These are phyloP conservation scores for Lumnitzera racemosa DNA, from an alignment of 345 rosid species.

Conservation along the genomic window DNA sequence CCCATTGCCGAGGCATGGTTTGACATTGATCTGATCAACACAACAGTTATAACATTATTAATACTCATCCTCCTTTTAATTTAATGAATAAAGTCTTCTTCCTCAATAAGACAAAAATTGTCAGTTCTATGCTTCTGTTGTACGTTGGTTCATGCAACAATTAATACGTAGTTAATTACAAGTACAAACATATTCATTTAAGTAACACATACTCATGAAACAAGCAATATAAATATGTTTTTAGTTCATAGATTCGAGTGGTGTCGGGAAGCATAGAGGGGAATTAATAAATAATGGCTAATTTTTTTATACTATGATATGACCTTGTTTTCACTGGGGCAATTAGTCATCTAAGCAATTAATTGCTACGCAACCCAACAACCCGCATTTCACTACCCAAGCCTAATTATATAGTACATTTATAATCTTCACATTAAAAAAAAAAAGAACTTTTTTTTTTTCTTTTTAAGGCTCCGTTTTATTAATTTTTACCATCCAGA, in stretches of 20 bases:
- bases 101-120: conserved; percentile 6
- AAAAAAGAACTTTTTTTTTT: no score
- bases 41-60: conserved; percentile 3
- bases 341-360: no score
- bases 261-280: conserved; percentile 9
- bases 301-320: no score
- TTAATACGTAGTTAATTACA: neutral
- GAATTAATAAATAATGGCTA: neutral
- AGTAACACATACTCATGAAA: no score
- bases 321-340: no score
- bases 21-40: conserved; percentile 10
- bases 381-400: no score
- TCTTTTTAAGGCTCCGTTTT: no score
- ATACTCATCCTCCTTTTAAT: conserved; percentile 1
- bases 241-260: conserved; percentile 11
- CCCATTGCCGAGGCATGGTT: conserved; percentile 6
- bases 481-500: no score
- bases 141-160: conserved; percentile 11
- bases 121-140: conserved; percentile 18
- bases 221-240: conserved; percentile 1
- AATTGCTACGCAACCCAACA: no score
- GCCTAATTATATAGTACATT: no score
- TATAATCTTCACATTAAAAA: no score
- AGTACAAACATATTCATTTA: conserved; percentile 3
- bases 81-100: neutral